phyloP scores from a whole-genome alignment of 2,329 filamentous ascomycete genomes.

The Aureobasidium sp. region DNA sequence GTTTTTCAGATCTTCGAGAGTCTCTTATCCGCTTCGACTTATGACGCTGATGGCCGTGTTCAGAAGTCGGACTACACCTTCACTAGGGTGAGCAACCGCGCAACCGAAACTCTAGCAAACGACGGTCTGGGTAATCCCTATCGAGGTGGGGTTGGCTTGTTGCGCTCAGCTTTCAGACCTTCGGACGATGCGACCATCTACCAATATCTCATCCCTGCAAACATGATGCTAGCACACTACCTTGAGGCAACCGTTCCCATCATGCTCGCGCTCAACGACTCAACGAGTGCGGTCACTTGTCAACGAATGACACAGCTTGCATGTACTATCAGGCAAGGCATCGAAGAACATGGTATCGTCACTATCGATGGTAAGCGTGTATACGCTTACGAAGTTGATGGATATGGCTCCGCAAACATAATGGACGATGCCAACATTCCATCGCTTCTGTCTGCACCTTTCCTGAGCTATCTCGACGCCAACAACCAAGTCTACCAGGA shows the following conservation, averaged over 20 bases:
- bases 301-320: constrained; percentile 52
- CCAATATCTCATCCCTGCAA: constrained; percentile 44
- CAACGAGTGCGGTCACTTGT: constrained; percentile 45
- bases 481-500: constrained; percentile 39
- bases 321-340: constrained; percentile 34
- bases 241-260: constrained; percentile 49
- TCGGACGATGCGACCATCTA: constrained; percentile 46
- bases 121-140: constrained; percentile 45
- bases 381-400: constrained; percentile 45
- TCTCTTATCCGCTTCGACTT: constrained; percentile 41
- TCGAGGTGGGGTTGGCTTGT: constrained; percentile 42
- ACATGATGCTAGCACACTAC: constrained; percentile 68
- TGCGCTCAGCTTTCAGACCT: constrained; percentile 45
- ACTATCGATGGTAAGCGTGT: constrained; percentile 29
- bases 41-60: constrained; percentile 40
- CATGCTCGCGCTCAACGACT: constrained; percentile 41
- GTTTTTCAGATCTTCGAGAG: constrained; percentile 33
- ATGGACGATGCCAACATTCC: constrained; percentile 66
- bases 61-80: constrained; percentile 41
- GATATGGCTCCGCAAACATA: constrained; percentile 44
- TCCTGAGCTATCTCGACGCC: constrained; percentile 49
- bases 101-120: constrained; percentile 47
- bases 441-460: constrained; percentile 57
- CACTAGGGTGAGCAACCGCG: constrained; percentile 36
- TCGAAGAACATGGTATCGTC: constrained; percentile 40